These are phyloP conservation scores for Anacardium occidentale DNA, from an alignment of 345 rosid genomes.

Conservation along the genomic window DNA sequence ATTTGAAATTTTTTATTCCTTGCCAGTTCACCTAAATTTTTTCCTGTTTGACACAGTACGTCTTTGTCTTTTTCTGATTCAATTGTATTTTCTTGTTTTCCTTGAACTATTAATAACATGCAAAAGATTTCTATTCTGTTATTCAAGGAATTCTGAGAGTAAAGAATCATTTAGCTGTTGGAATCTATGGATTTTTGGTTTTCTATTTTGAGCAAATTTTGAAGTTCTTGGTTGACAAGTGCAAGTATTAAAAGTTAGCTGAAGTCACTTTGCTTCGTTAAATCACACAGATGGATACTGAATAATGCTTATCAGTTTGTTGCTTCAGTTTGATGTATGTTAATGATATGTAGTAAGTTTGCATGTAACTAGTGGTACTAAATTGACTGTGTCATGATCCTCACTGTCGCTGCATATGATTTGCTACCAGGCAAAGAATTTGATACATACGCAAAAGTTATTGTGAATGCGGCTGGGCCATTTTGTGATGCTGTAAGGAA, in stretches of 20 bases:
- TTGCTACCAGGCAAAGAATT: slow-evolving; percentile 68
- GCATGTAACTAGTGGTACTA: not conserved
- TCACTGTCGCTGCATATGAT: slow-evolving; percentile 6
- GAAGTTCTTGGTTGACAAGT: slow-evolving; percentile 3
- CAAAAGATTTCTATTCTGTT: not conserved
- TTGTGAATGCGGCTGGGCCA: slow-evolving; percentile 95
- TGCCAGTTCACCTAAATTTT: not conserved
- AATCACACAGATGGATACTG: not conserved
- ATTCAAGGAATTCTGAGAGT: not conserved
- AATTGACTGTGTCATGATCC: not conserved
- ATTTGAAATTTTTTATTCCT: not conserved
- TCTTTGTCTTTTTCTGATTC: not conserved
- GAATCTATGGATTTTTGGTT: not conserved
- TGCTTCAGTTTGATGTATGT: slow-evolving; percentile 9
- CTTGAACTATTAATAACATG: not conserved
- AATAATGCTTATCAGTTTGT: not conserved
- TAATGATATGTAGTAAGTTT: not conserved
- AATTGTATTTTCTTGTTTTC: not conserved
- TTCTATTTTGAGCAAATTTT: not conserved
- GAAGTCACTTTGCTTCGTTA: not conserved
- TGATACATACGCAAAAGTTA: slow-evolving; percentile 79
- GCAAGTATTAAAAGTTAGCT: not conserved
- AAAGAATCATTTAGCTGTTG: not conserved
- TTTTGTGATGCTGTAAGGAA: slow-evolving; percentile 90
- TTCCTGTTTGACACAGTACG: not conserved